These are phyloP conservation scores for Phytophthora citricola DNA, from an alignment of 352 stramenopile genomes.

Conservation along the genomic window DNA sequence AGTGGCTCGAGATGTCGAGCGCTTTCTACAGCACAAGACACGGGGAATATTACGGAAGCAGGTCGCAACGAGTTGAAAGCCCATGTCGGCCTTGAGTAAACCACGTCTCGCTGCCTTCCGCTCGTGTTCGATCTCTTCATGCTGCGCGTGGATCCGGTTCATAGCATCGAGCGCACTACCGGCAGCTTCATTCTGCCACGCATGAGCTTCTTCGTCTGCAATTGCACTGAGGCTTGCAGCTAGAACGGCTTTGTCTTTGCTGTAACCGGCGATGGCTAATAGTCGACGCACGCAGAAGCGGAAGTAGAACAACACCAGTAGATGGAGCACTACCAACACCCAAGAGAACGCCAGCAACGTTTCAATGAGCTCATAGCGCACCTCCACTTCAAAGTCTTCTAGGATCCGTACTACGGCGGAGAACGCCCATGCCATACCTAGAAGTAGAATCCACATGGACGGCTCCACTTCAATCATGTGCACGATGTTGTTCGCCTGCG, in stretches of 20 bases:
- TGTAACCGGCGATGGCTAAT: constrained; percentile 40
- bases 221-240: constrained; percentile 12
- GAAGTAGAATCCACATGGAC: constrained; percentile 63
- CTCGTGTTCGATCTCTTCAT: constrained; percentile 28
- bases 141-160: constrained; percentile 26
- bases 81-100: constrained; percentile 18
- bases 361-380: constrained; percentile 39
- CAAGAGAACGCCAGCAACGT: constrained; percentile 41
- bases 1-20: not conserved
- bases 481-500: constrained; percentile 73
- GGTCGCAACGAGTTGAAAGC: constrained; percentile 28
- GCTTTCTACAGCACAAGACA: constrained; percentile 18
- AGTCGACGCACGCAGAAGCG: constrained; percentile 36
- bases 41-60: constrained; percentile 14
- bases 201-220: constrained; percentile 20
- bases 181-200: constrained; percentile 28
- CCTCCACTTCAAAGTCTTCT: constrained; percentile 15
- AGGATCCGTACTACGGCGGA: constrained; percentile 28
- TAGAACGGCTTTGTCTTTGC: constrained; percentile 9
- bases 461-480: constrained; percentile 80
- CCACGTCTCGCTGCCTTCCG: constrained; percentile 6
- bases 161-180: constrained; percentile 26
- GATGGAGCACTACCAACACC: constrained; percentile 37
- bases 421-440: constrained; percentile 52
- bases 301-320: constrained; percentile 53